Percentiles rank a stretch among this genome's conserved stretches.
phyloP scores from a whole-genome alignment of 1,139 yeast genomes.

The Taphrina communis region DNA sequence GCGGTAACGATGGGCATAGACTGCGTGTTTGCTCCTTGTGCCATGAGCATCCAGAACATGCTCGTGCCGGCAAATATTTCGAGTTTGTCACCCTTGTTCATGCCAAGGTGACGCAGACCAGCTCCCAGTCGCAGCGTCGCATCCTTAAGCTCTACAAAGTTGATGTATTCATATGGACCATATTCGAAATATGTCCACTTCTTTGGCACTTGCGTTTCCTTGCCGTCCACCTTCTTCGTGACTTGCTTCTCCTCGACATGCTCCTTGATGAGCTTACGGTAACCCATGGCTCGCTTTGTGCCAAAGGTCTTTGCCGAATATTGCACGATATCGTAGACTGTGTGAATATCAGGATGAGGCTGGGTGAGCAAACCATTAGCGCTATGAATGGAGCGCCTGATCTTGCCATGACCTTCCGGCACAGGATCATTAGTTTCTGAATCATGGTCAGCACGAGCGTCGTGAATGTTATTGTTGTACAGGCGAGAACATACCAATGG shows the following conservation, averaged over 20 bases:
- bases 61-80: conserved; percentile 76
- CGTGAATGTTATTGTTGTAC: too few species aligned
- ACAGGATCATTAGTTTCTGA: conserved; percentile 26
- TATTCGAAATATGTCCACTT: conserved; percentile 87
- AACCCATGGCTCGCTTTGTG: conserved; percentile 68
- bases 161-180: conserved; percentile 69
- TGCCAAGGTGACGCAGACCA: conserved; percentile 78
- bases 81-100: conserved; percentile 67
- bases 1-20: conserved; percentile 91
- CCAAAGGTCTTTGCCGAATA: conserved; percentile 69
- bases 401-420: conserved; percentile 40
- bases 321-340: conserved; percentile 71
- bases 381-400: conserved; percentile 40
- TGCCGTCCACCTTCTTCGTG: conserved; percentile 78
- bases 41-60: conserved; percentile 42
- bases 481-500: conserved; percentile 17
- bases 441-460: background rate
- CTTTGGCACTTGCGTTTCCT: conserved; percentile 72
- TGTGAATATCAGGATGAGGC: conserved; percentile 56
- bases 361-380: conserved; percentile 58
- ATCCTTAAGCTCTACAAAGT: conserved; percentile 63
- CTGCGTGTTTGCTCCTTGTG: conserved; percentile 54
- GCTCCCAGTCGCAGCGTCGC: conserved; percentile 66
- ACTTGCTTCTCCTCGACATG: conserved; percentile 78
- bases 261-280: conserved; percentile 75